Conservation (phyloP, 2,329 filamentous ascomycete species). For the Colletotrichum gloeosporioides region DNA sequence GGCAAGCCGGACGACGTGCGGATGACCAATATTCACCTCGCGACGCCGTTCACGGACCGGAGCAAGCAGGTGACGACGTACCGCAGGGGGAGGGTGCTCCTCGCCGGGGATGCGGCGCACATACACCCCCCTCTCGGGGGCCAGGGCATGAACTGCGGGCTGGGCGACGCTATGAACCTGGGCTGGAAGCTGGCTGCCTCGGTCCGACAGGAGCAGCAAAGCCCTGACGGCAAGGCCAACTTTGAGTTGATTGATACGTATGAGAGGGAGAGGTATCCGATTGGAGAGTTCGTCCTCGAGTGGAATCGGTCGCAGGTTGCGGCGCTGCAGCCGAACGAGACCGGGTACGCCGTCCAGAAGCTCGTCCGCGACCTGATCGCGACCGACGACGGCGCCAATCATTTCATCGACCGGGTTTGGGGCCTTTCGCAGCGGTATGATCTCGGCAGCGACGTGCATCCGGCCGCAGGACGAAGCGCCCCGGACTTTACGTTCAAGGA, state of each 20-base stretch:
- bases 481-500: slow-evolving; percentile 37
- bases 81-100: slow-evolving; percentile 56
- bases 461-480: slow-evolving; percentile 38
- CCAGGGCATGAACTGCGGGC: slow-evolving; percentile 57
- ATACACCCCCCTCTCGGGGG: slow-evolving; percentile 52
- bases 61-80: slow-evolving; percentile 47
- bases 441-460: slow-evolving; percentile 28
- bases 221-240: slow-evolving; percentile 32
- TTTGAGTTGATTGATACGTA: slow-evolving; percentile 46
- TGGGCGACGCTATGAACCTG: slow-evolving; percentile 55
- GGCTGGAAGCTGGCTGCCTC: slow-evolving; percentile 50
- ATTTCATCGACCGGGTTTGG: slow-evolving; percentile 36
- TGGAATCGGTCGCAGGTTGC: slow-evolving; percentile 42
- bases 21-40: slow-evolving; percentile 29
- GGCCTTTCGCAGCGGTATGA: slow-evolving; percentile 37
- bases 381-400: slow-evolving; percentile 33
- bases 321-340: slow-evolving; percentile 23
- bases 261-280: slow-evolving; percentile 48
- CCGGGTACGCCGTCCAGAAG: slow-evolving; percentile 24
- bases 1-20: slow-evolving; percentile 26
- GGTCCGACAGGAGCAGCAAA: slow-evolving; percentile 21
- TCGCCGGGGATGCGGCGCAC: slow-evolving; percentile 56
- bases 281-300: slow-evolving; percentile 41
- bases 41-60: slow-evolving; percentile 23
- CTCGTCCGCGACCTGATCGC: slow-evolving; percentile 30